Evolutionary conservation across 140 eudicot species (phyloP), one percentile per base, ranked within the genome.

Genomic region (Flaveria floridana): DNA sequence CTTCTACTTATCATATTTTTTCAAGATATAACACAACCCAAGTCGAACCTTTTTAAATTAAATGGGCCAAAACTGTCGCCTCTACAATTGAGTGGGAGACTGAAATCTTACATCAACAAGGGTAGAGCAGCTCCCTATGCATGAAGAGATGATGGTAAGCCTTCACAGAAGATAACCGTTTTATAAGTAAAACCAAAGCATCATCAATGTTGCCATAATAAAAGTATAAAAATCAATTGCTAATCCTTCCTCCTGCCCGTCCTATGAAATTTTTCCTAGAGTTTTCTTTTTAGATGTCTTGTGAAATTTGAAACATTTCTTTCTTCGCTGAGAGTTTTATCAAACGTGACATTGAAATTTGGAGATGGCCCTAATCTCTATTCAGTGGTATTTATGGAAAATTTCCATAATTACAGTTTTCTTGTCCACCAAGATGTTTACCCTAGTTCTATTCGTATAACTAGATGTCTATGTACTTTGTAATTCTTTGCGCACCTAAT

Each of bases 91-190:
- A 76, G 51, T 30, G 73, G 61, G 81, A 64, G 56, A 76, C 50
- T 25, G 18, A 67, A 37, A 76, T 67, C 78, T 61, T 70, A 94
- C 99, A 85, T 94, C 97, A 77, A 86, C 76, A 68, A 94, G 91
- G 66, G 97, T 74, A 58, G 80, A 62, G 70, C 97, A 94, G 69
- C 78, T 84, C 56, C 99, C 99, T 47, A 94, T 85, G 82, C 87
- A 76, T n/a, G 84, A 53, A 16, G 97, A 83, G 67, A 94, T 79
- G n/a, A 73, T 47, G 71, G 76, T 72, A 71, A 94, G 71, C 89
- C 99, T 94, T 84, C 82, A 86, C 7, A 76, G 11, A 76, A 65
- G 9, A 80, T 47, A 26, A 74, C 6, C 53, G 61, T 16, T 47
- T 64, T 61, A 71, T 62, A 51, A 75, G 13, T 37, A 68, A 67